These are phyloP conservation scores for Backusella tarrabulga DNA, from an alignment of 192 early-diverging fungal genomes.

Conservation along the genomic window DNA sequence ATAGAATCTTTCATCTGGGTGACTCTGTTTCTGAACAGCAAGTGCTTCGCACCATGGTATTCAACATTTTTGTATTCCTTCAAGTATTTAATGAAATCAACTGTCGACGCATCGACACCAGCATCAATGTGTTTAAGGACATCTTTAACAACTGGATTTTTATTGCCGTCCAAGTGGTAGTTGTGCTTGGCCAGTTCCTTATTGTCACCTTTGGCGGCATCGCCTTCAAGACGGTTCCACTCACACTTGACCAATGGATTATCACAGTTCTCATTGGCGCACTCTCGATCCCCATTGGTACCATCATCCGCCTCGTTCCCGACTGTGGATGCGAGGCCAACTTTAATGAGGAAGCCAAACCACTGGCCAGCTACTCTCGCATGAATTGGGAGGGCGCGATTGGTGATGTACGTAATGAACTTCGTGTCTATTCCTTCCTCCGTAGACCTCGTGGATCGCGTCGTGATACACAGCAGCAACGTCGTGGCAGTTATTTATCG, in stretches of 20 bases:
- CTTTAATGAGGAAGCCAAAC: conserved; percentile 37
- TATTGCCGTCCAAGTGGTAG: conserved; percentile 67
- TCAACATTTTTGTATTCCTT: conserved; percentile 92
- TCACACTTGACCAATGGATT: conserved; percentile 71
- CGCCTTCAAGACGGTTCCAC: conserved; percentile 79
- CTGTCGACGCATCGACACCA: conserved; percentile 77
- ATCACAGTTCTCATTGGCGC: conserved; percentile 76
- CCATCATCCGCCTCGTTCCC: conserved; percentile 77
- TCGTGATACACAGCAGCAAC: neutral
- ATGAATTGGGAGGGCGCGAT: conserved; percentile 40
- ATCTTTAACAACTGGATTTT: conserved; percentile 81
- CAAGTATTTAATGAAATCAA: conserved; percentile 96
- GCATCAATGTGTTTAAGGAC: conserved; percentile 86
- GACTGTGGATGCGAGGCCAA: conserved; percentile 47
- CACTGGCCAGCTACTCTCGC: conserved; percentile 32
- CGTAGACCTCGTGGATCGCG: neutral
- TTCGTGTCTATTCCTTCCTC: conserved; percentile 24
- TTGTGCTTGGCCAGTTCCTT: conserved; percentile 73
- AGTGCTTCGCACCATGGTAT: conserved; percentile 73
- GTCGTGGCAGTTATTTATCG: neutral
- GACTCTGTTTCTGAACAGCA: conserved; percentile 41
- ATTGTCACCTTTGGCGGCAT: conserved; percentile 87
- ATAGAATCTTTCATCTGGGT: conserved; percentile 57
- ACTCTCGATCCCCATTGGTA: conserved; percentile 78
- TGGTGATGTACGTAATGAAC: conserved; percentile 30